Base-by-base conservation (phyloP, 257 asterid genomes). In the Linderniella brevidens region DNA sequence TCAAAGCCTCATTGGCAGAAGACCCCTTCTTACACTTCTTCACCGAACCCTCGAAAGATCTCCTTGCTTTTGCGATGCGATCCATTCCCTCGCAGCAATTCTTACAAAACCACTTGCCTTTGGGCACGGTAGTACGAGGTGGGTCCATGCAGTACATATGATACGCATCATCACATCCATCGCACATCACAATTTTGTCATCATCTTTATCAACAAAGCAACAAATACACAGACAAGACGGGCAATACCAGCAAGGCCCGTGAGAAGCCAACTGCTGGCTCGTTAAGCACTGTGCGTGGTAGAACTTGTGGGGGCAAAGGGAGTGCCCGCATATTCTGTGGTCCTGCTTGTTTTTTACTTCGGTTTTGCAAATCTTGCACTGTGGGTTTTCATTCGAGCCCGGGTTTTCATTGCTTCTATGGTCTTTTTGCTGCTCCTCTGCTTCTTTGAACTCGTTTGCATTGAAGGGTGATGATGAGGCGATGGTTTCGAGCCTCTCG, bases 241-340 rank as follows among this genome's bases (percentile, higher is more conserved):
- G 97, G 66, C 97, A 86, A 53, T 86, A 82, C 97, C 97, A 86
- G 40, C 78, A 57, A 3, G 78, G 60, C 11, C 93, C 85, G 25
- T 68, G 25, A 17, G 71, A 58, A 44, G 52, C 54, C 69, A 86
- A 63, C 72, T 86, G 86, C 68, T 65, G 62, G 13, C 59, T 57
- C 9, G 82, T 82, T 73, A 86, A 61, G 68, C 97, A 86, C 51
- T 66, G 69, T 45, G 62, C 72, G 55, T 86, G 97, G 76, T 77
- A 86, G 65, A 65, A 75, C 60, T 82, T 86, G 65, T 79, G 93
- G 18, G 80, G 82, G 57, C 94, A 86, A 48, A 77, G 73, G 13
- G 71, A 47, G 68, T 86, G 94, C 1, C 85, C 82, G 49, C 97
- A 86, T 48, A 72, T 64, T 63, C 48, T 73, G 20, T 71, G 62